Conservation (phyloP, 2,329 filamentous ascomycete genomes). For the Arthrobotrys entomopaga region DNA sequence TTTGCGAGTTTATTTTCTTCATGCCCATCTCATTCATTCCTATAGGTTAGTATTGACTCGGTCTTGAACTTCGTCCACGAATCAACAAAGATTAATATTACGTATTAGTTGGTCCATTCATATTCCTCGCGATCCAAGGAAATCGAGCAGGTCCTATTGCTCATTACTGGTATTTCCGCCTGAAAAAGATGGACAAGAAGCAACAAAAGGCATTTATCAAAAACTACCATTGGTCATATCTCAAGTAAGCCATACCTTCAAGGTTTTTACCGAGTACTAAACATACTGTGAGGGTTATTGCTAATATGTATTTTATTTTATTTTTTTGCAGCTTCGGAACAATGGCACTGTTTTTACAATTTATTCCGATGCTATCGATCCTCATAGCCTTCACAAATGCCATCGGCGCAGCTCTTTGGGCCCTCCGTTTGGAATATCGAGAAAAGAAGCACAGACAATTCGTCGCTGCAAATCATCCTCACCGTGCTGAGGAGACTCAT, state of each 20-base stretch:
- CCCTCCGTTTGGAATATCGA: slow-evolving; percentile 74
- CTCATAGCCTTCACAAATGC: slow-evolving; percentile 91
- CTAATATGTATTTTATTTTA: neutral
- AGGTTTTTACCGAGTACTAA: neutral
- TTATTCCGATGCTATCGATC: slow-evolving; percentile 92
- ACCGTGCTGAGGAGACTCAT: slow-evolving; percentile 48
- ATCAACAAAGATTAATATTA: neutral
- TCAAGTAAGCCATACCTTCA: slow-evolving; percentile 69
- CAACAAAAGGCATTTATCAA: slow-evolving; percentile 77
- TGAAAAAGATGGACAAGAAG: slow-evolving; percentile 78
- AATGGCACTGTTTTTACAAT: slow-evolving; percentile 81
- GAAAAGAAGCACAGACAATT: slow-evolving; percentile 51
- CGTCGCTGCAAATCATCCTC: slow-evolving; percentile 51
- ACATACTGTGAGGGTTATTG: neutral
- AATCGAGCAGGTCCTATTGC: slow-evolving; percentile 53
- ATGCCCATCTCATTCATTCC: slow-evolving; percentile 60
- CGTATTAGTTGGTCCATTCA: slow-evolving; percentile 52
- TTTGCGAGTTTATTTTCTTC: slow-evolving; percentile 61
- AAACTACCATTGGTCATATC: slow-evolving; percentile 79
- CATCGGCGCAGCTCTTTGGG: slow-evolving; percentile 86
- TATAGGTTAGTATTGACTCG: slow-evolving; percentile 16
- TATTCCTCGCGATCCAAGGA: slow-evolving; percentile 51
- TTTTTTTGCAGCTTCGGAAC: slow-evolving; percentile 74
- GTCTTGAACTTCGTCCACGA: neutral
- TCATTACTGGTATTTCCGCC: slow-evolving; percentile 68